Percentiles rank a stretch among this genome's conserved stretches.
Conservation (phyloP, 1,139 yeast genomes). For the Candida sanyaensis region DNA sequence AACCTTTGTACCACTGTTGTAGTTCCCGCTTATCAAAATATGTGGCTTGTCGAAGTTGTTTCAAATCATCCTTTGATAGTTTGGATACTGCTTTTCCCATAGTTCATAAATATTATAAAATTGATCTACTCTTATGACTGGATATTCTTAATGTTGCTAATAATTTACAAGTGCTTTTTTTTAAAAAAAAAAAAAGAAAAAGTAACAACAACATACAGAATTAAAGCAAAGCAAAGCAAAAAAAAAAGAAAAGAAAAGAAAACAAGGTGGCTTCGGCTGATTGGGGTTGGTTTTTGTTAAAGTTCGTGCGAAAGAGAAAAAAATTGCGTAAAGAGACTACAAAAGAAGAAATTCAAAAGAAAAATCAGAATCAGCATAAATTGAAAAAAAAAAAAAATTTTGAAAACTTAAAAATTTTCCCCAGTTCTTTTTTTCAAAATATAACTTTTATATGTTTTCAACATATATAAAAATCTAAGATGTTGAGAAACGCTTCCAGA, state of each 20-base stretch:
- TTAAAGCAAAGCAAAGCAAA: background rate
- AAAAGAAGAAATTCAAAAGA: too few relatives aligned
- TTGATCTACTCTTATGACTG: too few relatives aligned
- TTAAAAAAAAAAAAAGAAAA: background rate
- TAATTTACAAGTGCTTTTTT: background rate
- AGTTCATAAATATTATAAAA: background rate
- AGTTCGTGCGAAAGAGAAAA: background rate
- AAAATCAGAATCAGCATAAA: background rate
- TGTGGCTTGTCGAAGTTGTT: constrained; percentile 80
- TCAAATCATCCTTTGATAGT: constrained; percentile 86
- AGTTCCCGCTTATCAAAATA: constrained; percentile 91
- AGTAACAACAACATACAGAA: background rate
- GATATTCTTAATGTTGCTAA: background rate
- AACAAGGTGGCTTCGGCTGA: too few relatives aligned
- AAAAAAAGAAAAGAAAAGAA: background rate
- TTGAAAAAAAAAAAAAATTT: background rate
- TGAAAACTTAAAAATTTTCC: constrained; percentile 3
- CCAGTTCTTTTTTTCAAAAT: background rate
- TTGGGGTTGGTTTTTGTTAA: background rate
- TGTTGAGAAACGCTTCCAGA: background rate
- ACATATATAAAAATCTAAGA: background rate
- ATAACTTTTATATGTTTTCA: background rate
- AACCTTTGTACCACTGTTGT: constrained; percentile 98
- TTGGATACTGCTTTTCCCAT: constrained; percentile 98
- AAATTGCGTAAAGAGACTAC: too few relatives aligned